phyloP scores from a whole-genome alignment of 768 basidiomycete genomes.

The Collybiopsis confluens region DNA sequence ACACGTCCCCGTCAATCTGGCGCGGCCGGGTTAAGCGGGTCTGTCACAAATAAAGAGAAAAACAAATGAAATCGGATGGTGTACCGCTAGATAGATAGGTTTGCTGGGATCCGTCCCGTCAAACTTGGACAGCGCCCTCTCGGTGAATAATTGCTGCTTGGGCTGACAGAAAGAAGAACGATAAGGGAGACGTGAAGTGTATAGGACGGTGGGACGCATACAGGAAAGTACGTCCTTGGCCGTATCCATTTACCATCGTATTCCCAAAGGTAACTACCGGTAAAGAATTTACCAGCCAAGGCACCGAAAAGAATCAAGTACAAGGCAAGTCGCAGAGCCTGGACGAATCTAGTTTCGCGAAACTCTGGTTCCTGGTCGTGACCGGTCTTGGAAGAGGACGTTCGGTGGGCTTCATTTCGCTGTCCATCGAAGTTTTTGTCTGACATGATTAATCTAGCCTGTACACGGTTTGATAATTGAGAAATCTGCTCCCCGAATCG shows the following conservation, averaged over 20 bases:
- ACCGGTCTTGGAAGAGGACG: too few relatives aligned
- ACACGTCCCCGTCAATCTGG: constrained; percentile 89
- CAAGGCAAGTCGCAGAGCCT: constrained; percentile 70
- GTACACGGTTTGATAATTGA: too few relatives aligned
- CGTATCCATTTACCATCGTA: constrained; percentile 61
- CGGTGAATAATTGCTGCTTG: constrained; percentile 71
- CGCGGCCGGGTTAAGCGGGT: constrained; percentile 12
- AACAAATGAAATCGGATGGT: constrained; percentile 21
- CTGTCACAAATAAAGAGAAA: background rate
- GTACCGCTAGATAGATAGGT: constrained; percentile 83
- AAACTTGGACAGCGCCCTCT: constrained; percentile 56
- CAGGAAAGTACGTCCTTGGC: constrained; percentile 60
- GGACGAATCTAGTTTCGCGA: constrained; percentile 56
- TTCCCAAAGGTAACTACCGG: constrained; percentile 86
- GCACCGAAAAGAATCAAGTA: constrained; percentile 48
- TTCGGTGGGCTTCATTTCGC: background rate
- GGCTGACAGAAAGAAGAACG: constrained; percentile 34
- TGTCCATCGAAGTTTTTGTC: too few relatives aligned
- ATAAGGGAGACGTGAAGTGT: background rate
- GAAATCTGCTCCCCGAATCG: too few relatives aligned
- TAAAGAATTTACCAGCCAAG: constrained; percentile 78
- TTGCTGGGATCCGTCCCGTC: constrained; percentile 63
- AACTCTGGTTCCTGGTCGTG: background rate
- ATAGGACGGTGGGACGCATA: constrained; percentile 4
- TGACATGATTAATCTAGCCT: too few relatives aligned